Conservation (phyloP, 1,284 basidiomycete genomes). For the Vanrija humicola region DNA sequence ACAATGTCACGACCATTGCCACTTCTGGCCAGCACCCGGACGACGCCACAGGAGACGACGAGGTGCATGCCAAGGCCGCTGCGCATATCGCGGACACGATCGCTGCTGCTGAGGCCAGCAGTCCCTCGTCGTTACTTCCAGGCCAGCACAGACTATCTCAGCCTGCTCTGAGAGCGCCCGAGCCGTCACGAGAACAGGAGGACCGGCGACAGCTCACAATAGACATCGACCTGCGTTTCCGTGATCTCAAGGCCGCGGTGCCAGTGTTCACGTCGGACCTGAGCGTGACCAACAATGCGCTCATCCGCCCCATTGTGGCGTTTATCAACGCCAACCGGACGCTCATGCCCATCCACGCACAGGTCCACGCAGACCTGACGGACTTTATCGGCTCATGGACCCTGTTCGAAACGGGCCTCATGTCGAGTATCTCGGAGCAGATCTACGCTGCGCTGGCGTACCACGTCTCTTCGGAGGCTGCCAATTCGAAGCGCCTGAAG, state of each 20-base stretch:
- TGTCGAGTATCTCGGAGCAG: slow-evolving; percentile 46
- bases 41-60: slow-evolving; percentile 15
- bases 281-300: slow-evolving; percentile 88
- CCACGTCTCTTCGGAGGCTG: slow-evolving; percentile 75
- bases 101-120: slow-evolving; percentile 48
- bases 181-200: slow-evolving; percentile 13
- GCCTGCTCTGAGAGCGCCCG: slow-evolving; percentile 76
- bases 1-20: slow-evolving; percentile 61
- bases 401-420: slow-evolving; percentile 45
- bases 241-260: slow-evolving; percentile 93
- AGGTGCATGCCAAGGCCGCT: slow-evolving; percentile 6
- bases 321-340: slow-evolving; percentile 97
- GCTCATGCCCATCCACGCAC: slow-evolving; percentile 83
- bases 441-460: slow-evolving; percentile 86
- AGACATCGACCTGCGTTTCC: slow-evolving; percentile 91
- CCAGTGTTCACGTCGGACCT: slow-evolving; percentile 83
- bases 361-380: slow-evolving; percentile 68
- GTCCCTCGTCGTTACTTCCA: slow-evolving; percentile 62
- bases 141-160: slow-evolving; percentile 82
- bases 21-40: slow-evolving; percentile 43
- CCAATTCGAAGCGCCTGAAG: slow-evolving; percentile 79
- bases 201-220: slow-evolving; percentile 58
- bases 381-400: slow-evolving; percentile 90
- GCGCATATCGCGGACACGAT: slow-evolving; percentile 53
- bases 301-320: slow-evolving; percentile 93